phyloP scores from a whole-genome alignment of 805 yeast species.

The Spathaspora arborariae region DNA sequence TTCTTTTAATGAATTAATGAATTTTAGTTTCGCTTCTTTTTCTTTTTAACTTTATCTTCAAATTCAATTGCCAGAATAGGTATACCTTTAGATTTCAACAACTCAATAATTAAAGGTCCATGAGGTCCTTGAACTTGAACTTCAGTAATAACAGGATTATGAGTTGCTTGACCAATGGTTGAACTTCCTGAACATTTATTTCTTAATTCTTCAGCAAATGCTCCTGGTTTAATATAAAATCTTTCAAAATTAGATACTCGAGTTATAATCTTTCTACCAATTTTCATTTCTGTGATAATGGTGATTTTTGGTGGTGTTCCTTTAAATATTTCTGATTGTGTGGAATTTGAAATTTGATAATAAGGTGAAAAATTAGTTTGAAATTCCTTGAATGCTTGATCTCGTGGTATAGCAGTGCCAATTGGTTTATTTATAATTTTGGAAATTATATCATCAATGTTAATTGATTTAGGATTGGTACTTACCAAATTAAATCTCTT shows the following conservation, averaged over 20 bases:
- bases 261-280: slow-evolving; percentile 81
- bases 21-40: slow-evolving; percentile 19
- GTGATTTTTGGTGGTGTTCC: slow-evolving; percentile 69
- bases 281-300: slow-evolving; percentile 68
- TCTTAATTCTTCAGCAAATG: slow-evolving; percentile 64
- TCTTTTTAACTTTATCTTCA: slow-evolving; percentile 57
- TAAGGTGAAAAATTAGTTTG: slow-evolving; percentile 45
- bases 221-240: slow-evolving; percentile 61
- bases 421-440: background rate
- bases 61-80: slow-evolving; percentile 62
- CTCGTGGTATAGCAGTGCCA: slow-evolving; percentile 27
- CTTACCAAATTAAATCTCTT: slow-evolving; percentile 47
- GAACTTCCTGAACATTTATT: slow-evolving; percentile 88
- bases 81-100: slow-evolving; percentile 59
- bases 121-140: slow-evolving; percentile 93
- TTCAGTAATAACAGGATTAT: slow-evolving; percentile 54
- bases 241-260: slow-evolving; percentile 64
- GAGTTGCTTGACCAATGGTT: slow-evolving; percentile 59
- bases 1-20: background rate
- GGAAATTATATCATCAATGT: slow-evolving; percentile 52
- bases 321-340: slow-evolving; percentile 38
- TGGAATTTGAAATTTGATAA: slow-evolving; percentile 47
- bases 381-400: slow-evolving; percentile 41
- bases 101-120: slow-evolving; percentile 53
- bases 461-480: slow-evolving; percentile 50